Evolutionary conservation across 1,284 basidiomycete genomes (phyloP).

Genomic region (Veloboletus limbatus): DNA sequence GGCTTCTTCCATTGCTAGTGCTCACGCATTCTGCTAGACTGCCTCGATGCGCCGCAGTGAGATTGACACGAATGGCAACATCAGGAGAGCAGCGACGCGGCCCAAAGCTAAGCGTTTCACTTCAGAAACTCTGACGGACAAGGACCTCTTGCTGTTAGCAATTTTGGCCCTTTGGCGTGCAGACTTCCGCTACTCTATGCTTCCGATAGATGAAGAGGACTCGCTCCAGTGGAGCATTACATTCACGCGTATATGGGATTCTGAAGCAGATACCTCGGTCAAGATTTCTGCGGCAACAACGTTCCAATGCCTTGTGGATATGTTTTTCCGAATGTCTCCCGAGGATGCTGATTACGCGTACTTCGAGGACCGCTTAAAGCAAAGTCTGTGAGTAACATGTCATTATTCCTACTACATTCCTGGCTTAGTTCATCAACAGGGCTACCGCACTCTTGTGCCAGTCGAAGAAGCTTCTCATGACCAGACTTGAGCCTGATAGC

Average conservation of each 20-base stretch:
- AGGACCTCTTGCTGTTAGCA: constrained; percentile 63
- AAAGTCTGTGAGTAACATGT: constrained; percentile 23
- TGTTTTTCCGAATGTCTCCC: constrained; percentile 42
- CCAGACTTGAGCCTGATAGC: constrained; percentile 54
- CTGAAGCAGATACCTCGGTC: constrained; percentile 58
- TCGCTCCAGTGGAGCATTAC: constrained; percentile 46
- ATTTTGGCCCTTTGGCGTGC: constrained; percentile 67
- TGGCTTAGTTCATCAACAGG: constrained; percentile 35
- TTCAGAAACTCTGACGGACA: constrained; percentile 58
- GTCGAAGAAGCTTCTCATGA: constrained; percentile 54
- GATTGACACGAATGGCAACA: constrained; percentile 52
- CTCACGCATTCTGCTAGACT: constrained; percentile 36
- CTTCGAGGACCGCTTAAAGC: constrained; percentile 39
- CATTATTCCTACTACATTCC: not conserved
- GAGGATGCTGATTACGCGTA: constrained; percentile 37
- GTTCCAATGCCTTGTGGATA: constrained; percentile 46
- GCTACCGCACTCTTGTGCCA: constrained; percentile 54
- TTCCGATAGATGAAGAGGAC: constrained; percentile 31
- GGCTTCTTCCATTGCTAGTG: constrained; percentile 8
- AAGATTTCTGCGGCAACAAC: constrained; percentile 56
- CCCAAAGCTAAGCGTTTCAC: constrained; percentile 60
- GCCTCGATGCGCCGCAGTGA: constrained; percentile 51
- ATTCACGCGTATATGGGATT: constrained; percentile 55
- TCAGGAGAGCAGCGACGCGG: constrained; percentile 51
- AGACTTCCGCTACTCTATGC: constrained; percentile 49